These are phyloP conservation scores for Aspergillus clavatus DNA, from an alignment of 2,329 filamentous ascomycete species.

Conservation along the genomic window DNA sequence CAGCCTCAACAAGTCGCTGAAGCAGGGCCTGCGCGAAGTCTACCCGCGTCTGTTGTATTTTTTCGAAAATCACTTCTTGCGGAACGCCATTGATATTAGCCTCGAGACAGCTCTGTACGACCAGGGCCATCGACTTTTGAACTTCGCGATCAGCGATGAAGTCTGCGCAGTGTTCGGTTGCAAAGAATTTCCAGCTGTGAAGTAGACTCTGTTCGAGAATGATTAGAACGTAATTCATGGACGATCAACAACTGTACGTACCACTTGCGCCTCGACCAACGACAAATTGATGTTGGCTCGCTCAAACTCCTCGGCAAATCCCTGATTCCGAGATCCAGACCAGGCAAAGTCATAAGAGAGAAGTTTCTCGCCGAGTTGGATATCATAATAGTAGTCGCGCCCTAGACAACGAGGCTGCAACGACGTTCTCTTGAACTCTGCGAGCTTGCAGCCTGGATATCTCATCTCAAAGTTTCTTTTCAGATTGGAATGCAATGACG, in stretches of 20 bases:
- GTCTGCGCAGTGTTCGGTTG: constrained; percentile 73
- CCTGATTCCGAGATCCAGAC: constrained; percentile 61
- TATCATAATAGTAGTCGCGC: constrained; percentile 75
- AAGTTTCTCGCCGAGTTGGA: constrained; percentile 69
- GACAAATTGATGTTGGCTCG: constrained; percentile 88
- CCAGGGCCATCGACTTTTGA: constrained; percentile 65
- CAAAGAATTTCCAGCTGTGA: constrained; percentile 81
- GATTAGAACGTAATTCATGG: constrained; percentile 21
- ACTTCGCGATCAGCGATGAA: constrained; percentile 52
- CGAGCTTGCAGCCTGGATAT: constrained; percentile 68
- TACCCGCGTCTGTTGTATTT: constrained; percentile 69
- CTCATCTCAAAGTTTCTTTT: constrained; percentile 76
- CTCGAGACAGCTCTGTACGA: constrained; percentile 70
- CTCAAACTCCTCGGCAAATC: constrained; percentile 77
- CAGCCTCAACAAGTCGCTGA: constrained; percentile 65
- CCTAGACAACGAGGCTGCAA: constrained; percentile 65
- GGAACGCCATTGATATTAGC: constrained; percentile 70
- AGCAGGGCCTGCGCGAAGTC: constrained; percentile 78
- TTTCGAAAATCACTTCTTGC: constrained; percentile 75
- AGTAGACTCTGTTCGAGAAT: constrained; percentile 60
- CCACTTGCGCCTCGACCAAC: constrained; percentile 84
- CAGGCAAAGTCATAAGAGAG: constrained; percentile 74
- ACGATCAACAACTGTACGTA: constrained; percentile 40
- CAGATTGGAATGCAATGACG: constrained; percentile 79
- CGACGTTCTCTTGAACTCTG: constrained; percentile 72